phyloP scores from a whole-genome alignment of 2,329 filamentous ascomycete genomes.

The Ceratocystis destructans region DNA sequence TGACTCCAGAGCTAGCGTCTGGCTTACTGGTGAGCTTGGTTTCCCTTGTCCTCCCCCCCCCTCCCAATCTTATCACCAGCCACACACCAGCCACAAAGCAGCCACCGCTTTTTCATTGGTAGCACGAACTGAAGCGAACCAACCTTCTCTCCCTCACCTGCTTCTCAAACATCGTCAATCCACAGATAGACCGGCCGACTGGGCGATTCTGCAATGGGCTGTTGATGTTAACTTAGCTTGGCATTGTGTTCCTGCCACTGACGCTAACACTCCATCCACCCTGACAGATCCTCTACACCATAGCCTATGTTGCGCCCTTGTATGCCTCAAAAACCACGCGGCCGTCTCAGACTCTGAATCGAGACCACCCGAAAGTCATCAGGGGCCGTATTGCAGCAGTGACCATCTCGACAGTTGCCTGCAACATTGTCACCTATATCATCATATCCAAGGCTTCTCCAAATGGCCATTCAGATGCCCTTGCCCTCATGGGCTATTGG shows the following conservation, averaged over 20 bases:
- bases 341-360: slow-evolving; percentile 62
- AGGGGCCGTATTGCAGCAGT: slow-evolving; percentile 72
- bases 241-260: slow-evolving; percentile 13
- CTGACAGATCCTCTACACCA: slow-evolving; percentile 59
- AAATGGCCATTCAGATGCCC: slow-evolving; percentile 7
- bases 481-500: slow-evolving; percentile 61
- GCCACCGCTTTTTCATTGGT: neutral
- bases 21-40: slow-evolving; percentile 24
- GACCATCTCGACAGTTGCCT: slow-evolving; percentile 56
- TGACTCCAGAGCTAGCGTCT: slow-evolving; percentile 11
- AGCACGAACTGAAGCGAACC: neutral
- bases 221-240: neutral
- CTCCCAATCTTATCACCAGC: slow-evolving; percentile 11
- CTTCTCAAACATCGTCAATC: neutral
- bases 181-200: neutral
- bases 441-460: slow-evolving; percentile 41
- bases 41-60: neutral
- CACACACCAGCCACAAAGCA: slow-evolving; percentile 12
- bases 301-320: slow-evolving; percentile 80
- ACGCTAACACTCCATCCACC: slow-evolving; percentile 8
- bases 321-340: slow-evolving; percentile 71
- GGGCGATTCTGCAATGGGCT: neutral
- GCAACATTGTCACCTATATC: slow-evolving; percentile 47
- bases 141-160: neutral
- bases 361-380: slow-evolving; percentile 84